Percentiles rank a stretch among this genome's conserved stretches.
These are phyloP conservation scores for Vanilla planifolia DNA, from an alignment of 106 monocot genomes.

Conservation along the genomic window DNA sequence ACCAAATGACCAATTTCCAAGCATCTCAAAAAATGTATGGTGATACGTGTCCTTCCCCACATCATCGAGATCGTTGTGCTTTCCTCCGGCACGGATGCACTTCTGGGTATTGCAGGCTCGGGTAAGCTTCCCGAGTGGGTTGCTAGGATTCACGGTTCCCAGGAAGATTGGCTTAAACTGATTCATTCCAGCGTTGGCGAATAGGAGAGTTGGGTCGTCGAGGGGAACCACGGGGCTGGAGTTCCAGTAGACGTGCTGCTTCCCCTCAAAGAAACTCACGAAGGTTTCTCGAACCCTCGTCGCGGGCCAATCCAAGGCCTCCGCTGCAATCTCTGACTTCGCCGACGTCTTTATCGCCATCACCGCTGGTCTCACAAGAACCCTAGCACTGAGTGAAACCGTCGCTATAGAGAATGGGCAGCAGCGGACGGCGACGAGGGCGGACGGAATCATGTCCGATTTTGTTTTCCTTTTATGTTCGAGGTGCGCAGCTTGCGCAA, in stretches of 20 bases:
- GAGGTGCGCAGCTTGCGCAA: no score
- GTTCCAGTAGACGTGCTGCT: slow-evolving; percentile 59
- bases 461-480: no score
- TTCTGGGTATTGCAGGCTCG: slow-evolving; percentile 96
- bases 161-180: slow-evolving; percentile 95
- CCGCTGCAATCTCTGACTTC: slow-evolving; percentile 2
- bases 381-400: no score
- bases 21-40: slow-evolving; percentile 99
- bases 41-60: slow-evolving; percentile 98
- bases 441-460: no score
- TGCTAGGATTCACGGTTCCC: slow-evolving; percentile 64
- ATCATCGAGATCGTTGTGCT: slow-evolving; percentile 97
- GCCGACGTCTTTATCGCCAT: background rate
- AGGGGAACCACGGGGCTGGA: slow-evolving; percentile 92
- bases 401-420: no score
- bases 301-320: slow-evolving; percentile 62
- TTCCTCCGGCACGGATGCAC: slow-evolving; percentile 97
- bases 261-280: slow-evolving; percentile 67
- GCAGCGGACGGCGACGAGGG: no score
- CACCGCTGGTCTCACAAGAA: background rate
- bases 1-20: slow-evolving; percentile 97
- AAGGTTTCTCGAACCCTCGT: slow-evolving; percentile 52
- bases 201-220: slow-evolving; percentile 96
- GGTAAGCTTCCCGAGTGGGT: slow-evolving; percentile 55
- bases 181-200: slow-evolving; percentile 97